Base-by-base conservation (phyloP, 495 filamentous ascomycete genomes). In the Cercophora samala region DNA sequence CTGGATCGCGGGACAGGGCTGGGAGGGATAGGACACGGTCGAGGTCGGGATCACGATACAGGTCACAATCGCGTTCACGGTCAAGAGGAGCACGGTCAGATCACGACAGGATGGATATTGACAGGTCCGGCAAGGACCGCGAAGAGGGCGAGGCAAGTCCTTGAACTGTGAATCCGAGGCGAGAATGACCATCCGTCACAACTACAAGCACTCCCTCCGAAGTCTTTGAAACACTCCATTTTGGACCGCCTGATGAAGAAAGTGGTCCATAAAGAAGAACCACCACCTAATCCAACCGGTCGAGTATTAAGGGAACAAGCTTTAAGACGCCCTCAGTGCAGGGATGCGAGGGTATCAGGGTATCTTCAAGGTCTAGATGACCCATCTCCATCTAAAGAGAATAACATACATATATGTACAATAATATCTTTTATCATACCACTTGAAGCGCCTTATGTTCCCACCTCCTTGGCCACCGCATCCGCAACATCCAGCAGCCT, bases 401-500 rank as follows among this genome's bases (percentile, higher is more conserved):
- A 18, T 13, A 46, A 46, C 26, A 29, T 46, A 13, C 37, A 46
- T 17, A 46, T 13, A 1, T 46, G 59, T 29, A 61, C 59, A 37
- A 37, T 61, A 19, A 61, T n/a, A 46, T 8, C 21, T 5, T 29
- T 3, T 19, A 58, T 21, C 11, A 4, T 8, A 29, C n/a, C n/a
- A 2, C 5, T 65, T 18, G 22, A 1, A 46, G 37, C 11, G 9
- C 37, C 15, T 58, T 13, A n/a, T 23, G 9, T 46, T 25, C 53
- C 63, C 3, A 25, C 17, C 53, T 63, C 55, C 37, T 69, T 63
- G 63, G 81, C 77, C 24, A 90, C 65, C 4, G 75, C 46, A 60
- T 78, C 75, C 2, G 90, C 89, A 55, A 85, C 81, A 8, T 79
- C 75, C 13, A 92, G 76, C 24, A 93, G 75, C 59, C 83, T 70